Evolutionary conservation across 2,329 filamentous ascomycete species (phyloP).

Genomic region (Orbilia javanica): DNA sequence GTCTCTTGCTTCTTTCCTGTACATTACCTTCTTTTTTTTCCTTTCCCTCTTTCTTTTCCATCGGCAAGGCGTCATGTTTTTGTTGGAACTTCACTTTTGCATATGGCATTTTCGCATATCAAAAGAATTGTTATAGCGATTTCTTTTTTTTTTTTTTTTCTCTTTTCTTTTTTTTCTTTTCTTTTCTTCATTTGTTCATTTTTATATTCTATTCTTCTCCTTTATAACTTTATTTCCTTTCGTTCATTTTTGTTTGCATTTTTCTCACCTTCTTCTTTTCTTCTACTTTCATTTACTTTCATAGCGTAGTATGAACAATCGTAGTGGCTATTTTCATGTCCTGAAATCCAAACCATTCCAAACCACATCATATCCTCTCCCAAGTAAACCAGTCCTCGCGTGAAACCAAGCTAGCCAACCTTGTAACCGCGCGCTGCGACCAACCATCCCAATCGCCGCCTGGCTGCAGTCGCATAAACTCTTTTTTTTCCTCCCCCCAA

Average conservation of each 20-base stretch:
- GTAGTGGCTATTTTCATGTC: slow-evolving; percentile 26
- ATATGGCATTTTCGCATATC: slow-evolving; percentile 21
- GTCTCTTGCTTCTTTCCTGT: slow-evolving; percentile 20
- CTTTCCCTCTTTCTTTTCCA: slow-evolving; percentile 1
- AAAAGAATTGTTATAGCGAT: slow-evolving; percentile 55
- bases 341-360: slow-evolving; percentile 21
- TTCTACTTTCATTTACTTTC: slow-evolving; percentile 14
- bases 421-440: neutral
- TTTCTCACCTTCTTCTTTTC: slow-evolving; percentile 8
- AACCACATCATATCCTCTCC: neutral
- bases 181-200: slow-evolving; percentile 18
- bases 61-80: slow-evolving; percentile 42
- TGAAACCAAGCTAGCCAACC: neutral
- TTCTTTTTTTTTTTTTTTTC: slow-evolving; percentile 6
- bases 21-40: slow-evolving; percentile 17
- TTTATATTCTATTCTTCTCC: neutral
- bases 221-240: neutral
- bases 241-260: slow-evolving; percentile 7
- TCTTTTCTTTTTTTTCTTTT: neutral
- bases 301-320: slow-evolving; percentile 49
- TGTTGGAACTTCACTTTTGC: slow-evolving; percentile 19
- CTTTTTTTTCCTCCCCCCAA: neutral
- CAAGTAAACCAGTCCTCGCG: slow-evolving; percentile 3
- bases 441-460: neutral
- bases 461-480: neutral